Base-by-base conservation (phyloP, 2,329 filamentous ascomycete genomes). In the Alternaria sp. region DNA sequence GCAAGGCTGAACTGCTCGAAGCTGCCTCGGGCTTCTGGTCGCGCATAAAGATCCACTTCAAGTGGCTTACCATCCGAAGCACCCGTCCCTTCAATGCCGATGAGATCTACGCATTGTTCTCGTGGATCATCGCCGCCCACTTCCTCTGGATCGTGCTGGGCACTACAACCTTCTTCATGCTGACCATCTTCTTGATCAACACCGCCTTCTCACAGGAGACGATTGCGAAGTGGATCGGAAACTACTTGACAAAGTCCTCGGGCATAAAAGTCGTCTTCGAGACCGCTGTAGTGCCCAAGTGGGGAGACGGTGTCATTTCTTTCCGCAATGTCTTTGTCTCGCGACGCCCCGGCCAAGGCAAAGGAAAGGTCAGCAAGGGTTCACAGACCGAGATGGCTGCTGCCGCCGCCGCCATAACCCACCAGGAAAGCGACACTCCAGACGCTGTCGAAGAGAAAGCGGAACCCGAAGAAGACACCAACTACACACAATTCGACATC, bases 161-260 rank as follows among this genome's bases (percentile, higher is more conserved):
- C 57, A 99, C 96, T 1, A 99, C 96, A 0, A 98, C 96, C 0
- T 99, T 99, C 80, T 93, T 98, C 80, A 97, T 95, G 6, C 83
- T 98, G 59, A 82, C 95, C 17, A 97, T 99, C 58, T 88, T 97
- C 69, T 88, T 92, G 9, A 93, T 98, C 74, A 99, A 99, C 79
- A 98, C 95, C 0, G 93, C 98, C 30, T 92, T 98, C 81, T 96
- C 96, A 3, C 96, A 99, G 85, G 96, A 99, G 88, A 97, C 93
- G 5, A 84, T 99, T 28, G 96, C 95, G 21, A 88, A 92, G 73
- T 97, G 93, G 92, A 88, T 98, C 52, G 96, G 96, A 15, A 96
- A 97, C 79, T 97, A 98, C 80, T 84, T 99, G 25, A 99, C 96
- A 3, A 90, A 95, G 76, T 97, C 94, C 17, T 96, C 94, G 9